A percentile compares a stretch with the other conserved stretches of the same genome.
Evolutionary conservation across 1,139 yeast genomes (phyloP).

Genomic region (Kurtzmaniella quercitrusa): DNA sequence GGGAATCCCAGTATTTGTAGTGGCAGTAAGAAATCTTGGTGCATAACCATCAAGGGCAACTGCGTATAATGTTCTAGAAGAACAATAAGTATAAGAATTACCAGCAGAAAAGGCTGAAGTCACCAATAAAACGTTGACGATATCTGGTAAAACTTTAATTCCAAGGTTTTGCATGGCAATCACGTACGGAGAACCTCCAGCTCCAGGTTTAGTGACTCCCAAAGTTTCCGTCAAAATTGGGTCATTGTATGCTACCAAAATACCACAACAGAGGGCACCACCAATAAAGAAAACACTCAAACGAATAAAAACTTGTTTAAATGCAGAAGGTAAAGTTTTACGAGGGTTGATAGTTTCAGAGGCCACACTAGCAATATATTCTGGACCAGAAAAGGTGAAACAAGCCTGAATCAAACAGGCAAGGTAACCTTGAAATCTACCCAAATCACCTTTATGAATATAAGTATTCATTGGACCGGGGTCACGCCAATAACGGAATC

Average conservation of each 20-base stretch:
- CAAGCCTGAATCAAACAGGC: conserved; percentile 17
- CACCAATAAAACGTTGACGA: conserved; percentile 58
- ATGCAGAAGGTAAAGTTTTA: conserved; percentile 12
- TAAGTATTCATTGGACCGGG: conserved; percentile 17
- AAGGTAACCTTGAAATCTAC: conserved; percentile 17
- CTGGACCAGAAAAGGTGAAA: conserved; percentile 20
- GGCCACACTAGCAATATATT: conserved; percentile 15
- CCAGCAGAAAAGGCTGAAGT: conserved; percentile 72
- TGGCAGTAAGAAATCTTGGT: conserved; percentile 40
- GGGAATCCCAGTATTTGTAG: conserved; percentile 44
- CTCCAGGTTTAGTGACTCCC: conserved; percentile 15
- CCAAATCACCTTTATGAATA: conserved; percentile 15
- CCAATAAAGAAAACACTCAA: conserved; percentile 13
- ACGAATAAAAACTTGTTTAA: conserved; percentile 13
- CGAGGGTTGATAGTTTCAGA: conserved; percentile 13
- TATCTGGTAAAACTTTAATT: conserved; percentile 48
- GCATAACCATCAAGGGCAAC: conserved; percentile 55
- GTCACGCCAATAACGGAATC: conserved; percentile 19
- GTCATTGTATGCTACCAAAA: conserved; percentile 13
- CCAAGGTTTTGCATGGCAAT: conserved; percentile 19
- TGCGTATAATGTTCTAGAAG: conserved; percentile 55
- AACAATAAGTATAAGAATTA: conserved; percentile 66
- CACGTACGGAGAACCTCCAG: conserved; percentile 20
- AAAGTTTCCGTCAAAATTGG: conserved; percentile 8
- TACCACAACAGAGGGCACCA: conserved; percentile 13